A percentile compares a stretch with the other conserved stretches of the same genome.
phyloP scores from a whole-genome alignment of 2,329 filamentous ascomycete species.

The Colletotrichum lindemuthianum region DNA sequence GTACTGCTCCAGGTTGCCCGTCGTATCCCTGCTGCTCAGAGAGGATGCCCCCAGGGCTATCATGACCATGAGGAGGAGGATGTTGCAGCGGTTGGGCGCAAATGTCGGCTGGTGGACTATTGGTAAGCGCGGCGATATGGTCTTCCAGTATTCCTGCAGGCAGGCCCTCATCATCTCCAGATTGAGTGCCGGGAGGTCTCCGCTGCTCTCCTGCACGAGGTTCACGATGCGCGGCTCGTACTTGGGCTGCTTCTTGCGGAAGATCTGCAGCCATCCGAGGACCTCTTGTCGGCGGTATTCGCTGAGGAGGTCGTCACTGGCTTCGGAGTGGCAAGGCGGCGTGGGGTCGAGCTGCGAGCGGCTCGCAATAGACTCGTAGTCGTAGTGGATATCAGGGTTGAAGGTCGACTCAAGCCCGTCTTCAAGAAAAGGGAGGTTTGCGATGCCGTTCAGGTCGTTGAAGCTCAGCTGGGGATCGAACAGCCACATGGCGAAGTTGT shows the following conservation, averaged over 20 bases:
- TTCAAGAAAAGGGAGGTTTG: conserved; percentile 58
- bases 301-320: conserved; percentile 55
- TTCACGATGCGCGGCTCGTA: conserved; percentile 43
- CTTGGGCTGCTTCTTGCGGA: conserved; percentile 55
- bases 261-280: conserved; percentile 53
- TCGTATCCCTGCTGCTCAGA: conserved; percentile 72
- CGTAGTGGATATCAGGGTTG: conserved; percentile 61
- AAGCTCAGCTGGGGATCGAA: conserved; percentile 57
- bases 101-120: conserved; percentile 92
- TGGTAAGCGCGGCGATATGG: conserved; percentile 85
- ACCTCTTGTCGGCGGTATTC: conserved; percentile 58
- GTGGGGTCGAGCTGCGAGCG: conserved; percentile 57
- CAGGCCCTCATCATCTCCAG: conserved; percentile 87
- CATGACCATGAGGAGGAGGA: conserved; percentile 81
- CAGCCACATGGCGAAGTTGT: conserved; percentile 62
- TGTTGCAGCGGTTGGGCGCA: conserved; percentile 79
- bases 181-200: conserved; percentile 66
- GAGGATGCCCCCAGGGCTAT: conserved; percentile 87
- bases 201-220: conserved; percentile 49
- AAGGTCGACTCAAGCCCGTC: conserved; percentile 61
- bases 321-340: conserved; percentile 51
- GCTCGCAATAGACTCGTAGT: conserved; percentile 60
- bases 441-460: conserved; percentile 52
- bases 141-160: conserved; percentile 86
- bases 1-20: conserved; percentile 57